Evolutionary conservation across 495 filamentous ascomycete species (phyloP).

Genomic region (Parathielavia hyrcaniae): DNA sequence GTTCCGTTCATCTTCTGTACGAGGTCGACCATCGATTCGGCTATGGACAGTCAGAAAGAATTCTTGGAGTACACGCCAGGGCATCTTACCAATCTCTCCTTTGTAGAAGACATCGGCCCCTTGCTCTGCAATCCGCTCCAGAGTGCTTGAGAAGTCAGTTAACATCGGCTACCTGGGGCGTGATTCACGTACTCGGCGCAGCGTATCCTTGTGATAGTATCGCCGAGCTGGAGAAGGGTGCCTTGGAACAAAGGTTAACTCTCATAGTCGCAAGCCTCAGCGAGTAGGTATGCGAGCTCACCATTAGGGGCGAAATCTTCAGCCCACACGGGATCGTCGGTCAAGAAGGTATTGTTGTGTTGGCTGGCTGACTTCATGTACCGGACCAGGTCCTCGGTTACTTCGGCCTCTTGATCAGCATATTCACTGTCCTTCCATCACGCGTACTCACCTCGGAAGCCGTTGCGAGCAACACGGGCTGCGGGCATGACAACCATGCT

Average conservation of each 20-base stretch:
- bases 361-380: constrained; percentile 52
- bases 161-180: not conserved
- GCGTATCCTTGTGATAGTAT: constrained; percentile 69
- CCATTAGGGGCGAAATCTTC: constrained; percentile 80
- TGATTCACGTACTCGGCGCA: constrained; percentile 53
- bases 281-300: constrained; percentile 15
- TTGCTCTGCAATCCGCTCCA: constrained; percentile 63
- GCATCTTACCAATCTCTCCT: constrained; percentile 46
- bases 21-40: constrained; percentile 64
- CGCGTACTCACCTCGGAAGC: constrained; percentile 48
- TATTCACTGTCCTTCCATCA: not conserved
- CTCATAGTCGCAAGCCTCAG: not conserved
- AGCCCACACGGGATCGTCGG: constrained; percentile 69
- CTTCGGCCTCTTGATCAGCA: constrained; percentile 18
- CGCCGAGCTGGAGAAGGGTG: constrained; percentile 56
- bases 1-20: constrained; percentile 63
- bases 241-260: constrained; percentile 22
- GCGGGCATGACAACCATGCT: constrained; percentile 59
- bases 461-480: constrained; percentile 64
- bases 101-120: constrained; percentile 73
- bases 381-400: constrained; percentile 60
- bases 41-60: constrained; percentile 34
- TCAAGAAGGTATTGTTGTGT: constrained; percentile 53
- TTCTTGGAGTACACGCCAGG: not conserved
- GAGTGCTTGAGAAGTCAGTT: constrained; percentile 41